Conservation (phyloP, 345 rosid species). For the Gynandropsis gynandra region DNA sequence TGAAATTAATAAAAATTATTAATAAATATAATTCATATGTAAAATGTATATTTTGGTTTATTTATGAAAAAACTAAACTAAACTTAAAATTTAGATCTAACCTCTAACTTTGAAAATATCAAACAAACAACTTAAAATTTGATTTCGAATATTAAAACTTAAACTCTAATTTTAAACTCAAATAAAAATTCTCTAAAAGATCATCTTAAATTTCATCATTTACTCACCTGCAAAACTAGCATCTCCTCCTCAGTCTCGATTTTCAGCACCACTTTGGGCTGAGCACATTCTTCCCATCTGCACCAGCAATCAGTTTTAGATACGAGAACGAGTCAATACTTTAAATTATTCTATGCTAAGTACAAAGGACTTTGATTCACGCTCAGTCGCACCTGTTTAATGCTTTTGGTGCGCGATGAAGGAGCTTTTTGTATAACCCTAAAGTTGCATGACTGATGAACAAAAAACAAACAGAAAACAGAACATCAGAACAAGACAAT, state of each 20-base stretch:
- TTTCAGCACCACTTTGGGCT: conserved; percentile 96
- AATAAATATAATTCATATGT: too few species aligned
- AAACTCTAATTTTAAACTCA: too few species aligned
- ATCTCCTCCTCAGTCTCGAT: conserved; percentile 85
- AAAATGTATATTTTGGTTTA: too few species aligned
- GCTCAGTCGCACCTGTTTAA: conserved; percentile 46
- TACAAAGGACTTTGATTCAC: conserved; percentile 1
- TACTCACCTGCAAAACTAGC: conserved; percentile 85
- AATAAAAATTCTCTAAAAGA: too few species aligned
- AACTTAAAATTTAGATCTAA: too few species aligned
- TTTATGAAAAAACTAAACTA: too few species aligned
- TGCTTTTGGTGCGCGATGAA: conserved; percentile 75
- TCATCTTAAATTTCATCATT: too few species aligned
- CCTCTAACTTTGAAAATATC: too few species aligned
- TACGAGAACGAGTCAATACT: neutral
- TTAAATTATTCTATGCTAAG: neutral
- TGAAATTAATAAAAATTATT: too few species aligned
- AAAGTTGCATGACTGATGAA: conserved; percentile 87
- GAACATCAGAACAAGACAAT: conserved; percentile 2
- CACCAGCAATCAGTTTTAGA: too few species aligned
- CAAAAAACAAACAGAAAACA: conserved; percentile 9
- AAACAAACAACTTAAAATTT: too few species aligned
- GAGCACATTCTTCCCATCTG: conserved; percentile 96
- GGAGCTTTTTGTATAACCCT: conserved; percentile 83
- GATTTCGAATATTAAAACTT: too few species aligned